A percentile compares a stretch with the other conserved stretches of the same genome.
phyloP scores from a whole-genome alignment of 306 rosid genomes.

The Rosa persica region DNA sequence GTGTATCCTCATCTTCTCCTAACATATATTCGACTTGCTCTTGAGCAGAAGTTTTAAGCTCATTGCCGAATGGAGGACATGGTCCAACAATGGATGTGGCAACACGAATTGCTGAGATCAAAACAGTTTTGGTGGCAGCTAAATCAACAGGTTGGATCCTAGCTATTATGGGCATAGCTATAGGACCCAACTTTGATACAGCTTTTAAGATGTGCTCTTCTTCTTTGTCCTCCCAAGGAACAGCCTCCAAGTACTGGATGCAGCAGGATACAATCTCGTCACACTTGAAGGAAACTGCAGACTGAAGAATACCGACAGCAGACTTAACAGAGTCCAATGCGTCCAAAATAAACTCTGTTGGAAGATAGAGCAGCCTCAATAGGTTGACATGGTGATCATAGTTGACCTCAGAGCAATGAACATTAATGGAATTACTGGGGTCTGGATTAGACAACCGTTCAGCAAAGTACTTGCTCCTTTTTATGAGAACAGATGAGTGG shows the following conservation, averaged over 20 bases:
- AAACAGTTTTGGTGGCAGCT: constrained; percentile 65
- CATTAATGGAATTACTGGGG: constrained; percentile 25
- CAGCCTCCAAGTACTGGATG: constrained; percentile 36
- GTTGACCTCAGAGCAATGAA: constrained; percentile 32
- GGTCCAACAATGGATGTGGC: constrained; percentile 71
- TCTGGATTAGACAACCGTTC: constrained; percentile 19
- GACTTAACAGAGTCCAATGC: constrained; percentile 31
- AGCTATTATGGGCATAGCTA: constrained; percentile 39
- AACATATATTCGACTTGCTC: constrained; percentile 96
- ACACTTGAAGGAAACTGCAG: constrained; percentile 28
- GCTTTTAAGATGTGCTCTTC: constrained; percentile 37
- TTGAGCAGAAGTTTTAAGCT: constrained; percentile 82
- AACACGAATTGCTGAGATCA: constrained; percentile 75
- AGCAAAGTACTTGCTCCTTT: constrained; percentile 34
- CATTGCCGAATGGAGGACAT: constrained; percentile 73
- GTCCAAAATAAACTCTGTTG: constrained; percentile 23
- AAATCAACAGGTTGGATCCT: constrained; percentile 44
- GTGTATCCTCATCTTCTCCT: constrained; percentile 58
- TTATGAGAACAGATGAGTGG: constrained; percentile 32
- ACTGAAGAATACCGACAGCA: constrained; percentile 28
- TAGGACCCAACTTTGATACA: constrained; percentile 29
- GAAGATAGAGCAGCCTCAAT: constrained; percentile 32
- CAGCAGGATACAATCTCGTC: constrained; percentile 35
- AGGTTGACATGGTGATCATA: constrained; percentile 35
- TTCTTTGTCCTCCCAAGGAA: constrained; percentile 41